Evolutionary conservation across 148 eudicot genomes (phyloP), one percentile per base, ranked within the genome.

Genomic region (Rhododendron henanense): DNA sequence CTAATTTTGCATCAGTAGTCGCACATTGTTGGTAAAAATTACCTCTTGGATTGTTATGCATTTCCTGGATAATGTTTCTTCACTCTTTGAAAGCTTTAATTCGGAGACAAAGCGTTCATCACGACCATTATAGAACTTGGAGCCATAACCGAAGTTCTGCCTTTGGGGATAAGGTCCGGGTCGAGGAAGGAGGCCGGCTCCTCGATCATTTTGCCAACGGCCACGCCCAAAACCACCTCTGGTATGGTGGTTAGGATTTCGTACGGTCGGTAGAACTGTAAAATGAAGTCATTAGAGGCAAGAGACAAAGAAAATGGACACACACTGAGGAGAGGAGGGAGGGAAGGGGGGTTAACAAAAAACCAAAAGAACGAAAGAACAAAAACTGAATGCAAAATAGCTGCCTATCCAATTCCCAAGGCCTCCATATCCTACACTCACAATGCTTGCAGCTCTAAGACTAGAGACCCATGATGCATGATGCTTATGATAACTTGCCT

Each of bases 71-170:
- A 97, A 78, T 25, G 99, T 95, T 91, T 97, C 99, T 90, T 97
- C 99, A 85, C 99, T 95, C 89, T 93, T 97, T 21, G 93, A 87
- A 87, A 97, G 92, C 94, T 93, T 94, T 69, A 93, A 83, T 88
- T 97, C 99, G 83, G 99, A 95, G 84, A 97, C 99, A 90, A 97
- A 93, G 11, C 99, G 98, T 84, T 97, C 99, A 91, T 97, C 99
- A 31, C 93, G 96, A 69, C 80, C 91, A 89, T 90, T 91, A 80
- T 84, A 83, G 85, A 86, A 89, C 88, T 89, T 91, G 21, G 88
- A 79, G 45, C 91, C 91, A 82, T 89, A 94, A 61, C 94, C 93
- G 88, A 55, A 93, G 82, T 92, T 91, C 69, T 90, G 94, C 78
- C 98, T 91, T 53, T 92, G 95, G 81, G 95, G 93, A 88, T 90